phyloP scores from a whole-genome alignment of 306 rosid species.

The Myrica gale region DNA sequence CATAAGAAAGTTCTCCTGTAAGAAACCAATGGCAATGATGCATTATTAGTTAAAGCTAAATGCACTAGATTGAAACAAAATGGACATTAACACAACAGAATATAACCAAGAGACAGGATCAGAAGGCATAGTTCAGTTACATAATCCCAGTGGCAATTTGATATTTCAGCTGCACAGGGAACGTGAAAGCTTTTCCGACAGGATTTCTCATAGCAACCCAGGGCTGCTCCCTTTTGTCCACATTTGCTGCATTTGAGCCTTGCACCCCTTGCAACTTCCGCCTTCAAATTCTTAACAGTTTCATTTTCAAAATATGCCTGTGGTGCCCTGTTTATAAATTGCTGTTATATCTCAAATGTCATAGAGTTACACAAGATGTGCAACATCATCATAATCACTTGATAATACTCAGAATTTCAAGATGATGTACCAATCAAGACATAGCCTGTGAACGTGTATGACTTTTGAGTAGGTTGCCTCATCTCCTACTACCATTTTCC shows the following conservation, averaged over 20 bases:
- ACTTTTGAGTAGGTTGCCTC: constrained; percentile 60
- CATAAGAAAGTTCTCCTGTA: constrained; percentile 69
- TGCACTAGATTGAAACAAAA: constrained; percentile 14
- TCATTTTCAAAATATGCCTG: constrained; percentile 69
- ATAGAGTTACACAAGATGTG: background rate
- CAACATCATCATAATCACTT: background rate
- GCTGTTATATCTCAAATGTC: background rate
- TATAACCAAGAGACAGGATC: background rate
- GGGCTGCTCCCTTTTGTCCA: constrained; percentile 84
- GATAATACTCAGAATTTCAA: background rate
- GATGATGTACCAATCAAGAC: constrained; percentile 74
- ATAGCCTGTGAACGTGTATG: constrained; percentile 64
- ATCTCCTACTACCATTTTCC: constrained; percentile 48
- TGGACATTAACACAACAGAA: background rate
- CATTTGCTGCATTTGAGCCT: constrained; percentile 82
- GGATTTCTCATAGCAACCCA: constrained; percentile 81
- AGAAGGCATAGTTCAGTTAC: constrained; percentile 28
- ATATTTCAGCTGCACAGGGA: constrained; percentile 72
- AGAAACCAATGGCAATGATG: constrained; percentile 19
- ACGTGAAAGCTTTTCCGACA: constrained; percentile 84
- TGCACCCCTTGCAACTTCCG: constrained; percentile 82
- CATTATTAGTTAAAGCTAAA: constrained; percentile 14
- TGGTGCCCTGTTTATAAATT: constrained; percentile 76
- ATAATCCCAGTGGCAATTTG: constrained; percentile 74
- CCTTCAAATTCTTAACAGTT: constrained; percentile 59